phyloP scores from a whole-genome alignment of 148 eudicot species.

The Nyssa sinensis region DNA sequence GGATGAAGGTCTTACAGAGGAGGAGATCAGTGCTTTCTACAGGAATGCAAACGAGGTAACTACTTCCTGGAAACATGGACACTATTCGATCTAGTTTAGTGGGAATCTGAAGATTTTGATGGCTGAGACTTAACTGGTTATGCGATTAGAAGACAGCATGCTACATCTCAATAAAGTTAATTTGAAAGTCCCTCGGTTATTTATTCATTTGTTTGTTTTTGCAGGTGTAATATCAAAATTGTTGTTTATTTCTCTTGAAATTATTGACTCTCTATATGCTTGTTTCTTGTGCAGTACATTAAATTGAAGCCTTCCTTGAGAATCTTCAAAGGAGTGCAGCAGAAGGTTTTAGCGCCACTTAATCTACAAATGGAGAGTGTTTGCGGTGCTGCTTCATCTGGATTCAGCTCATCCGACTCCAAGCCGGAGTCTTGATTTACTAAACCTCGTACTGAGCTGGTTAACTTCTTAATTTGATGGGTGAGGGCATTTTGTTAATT shows the following conservation, averaged over 20 bases:
- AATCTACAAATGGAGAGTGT: slow-evolving; percentile 15
- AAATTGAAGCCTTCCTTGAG: slow-evolving; percentile 26
- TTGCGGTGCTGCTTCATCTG: slow-evolving; percentile 26
- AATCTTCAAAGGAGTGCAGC: slow-evolving; percentile 21
- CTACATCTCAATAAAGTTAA: background rate
- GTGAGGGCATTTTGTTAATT: background rate
- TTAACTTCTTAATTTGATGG: slow-evolving; percentile 11
- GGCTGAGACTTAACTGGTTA: background rate
- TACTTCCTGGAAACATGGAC: background rate
- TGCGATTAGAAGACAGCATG: background rate
- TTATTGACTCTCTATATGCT: background rate
- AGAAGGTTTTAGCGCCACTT: slow-evolving; percentile 20
- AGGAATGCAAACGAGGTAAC: slow-evolving; percentile 33
- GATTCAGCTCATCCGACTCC: slow-evolving; percentile 27
- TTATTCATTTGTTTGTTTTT: no score
- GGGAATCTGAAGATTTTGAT: background rate
- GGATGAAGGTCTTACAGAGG: slow-evolving; percentile 51
- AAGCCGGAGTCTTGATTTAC: slow-evolving; percentile 20
- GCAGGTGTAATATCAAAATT: no score
- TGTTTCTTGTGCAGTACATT: slow-evolving; percentile 28
- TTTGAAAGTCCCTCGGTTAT: no score
- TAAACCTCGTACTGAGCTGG: slow-evolving; percentile 5
- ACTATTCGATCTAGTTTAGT: background rate
- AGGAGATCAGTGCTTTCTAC: slow-evolving; percentile 45
- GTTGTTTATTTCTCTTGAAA: background rate